Base-by-base conservation (phyloP, 306 rosid species). In the Betula pendula region DNA sequence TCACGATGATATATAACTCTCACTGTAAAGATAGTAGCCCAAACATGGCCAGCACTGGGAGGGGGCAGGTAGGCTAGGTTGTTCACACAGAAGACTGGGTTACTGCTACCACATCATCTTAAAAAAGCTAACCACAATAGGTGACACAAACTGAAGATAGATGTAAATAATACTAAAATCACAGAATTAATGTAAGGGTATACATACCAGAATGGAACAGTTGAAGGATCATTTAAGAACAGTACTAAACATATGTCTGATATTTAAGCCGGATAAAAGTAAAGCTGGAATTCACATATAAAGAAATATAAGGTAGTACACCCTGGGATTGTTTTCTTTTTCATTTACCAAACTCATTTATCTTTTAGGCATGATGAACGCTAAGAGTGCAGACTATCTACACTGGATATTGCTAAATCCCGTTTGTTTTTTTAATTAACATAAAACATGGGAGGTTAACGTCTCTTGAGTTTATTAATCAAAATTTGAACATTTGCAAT, bases 251-350 rank as follows among this genome's bases (percentile, higher is more conserved):
- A 12, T 49, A 42, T 3, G 31, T 14, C 74, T 53, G 24, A 45
- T 68, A 72, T 51, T 58, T 51, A 79, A 29, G 22, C 45, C 56
- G 20, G 35, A 72, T 35, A 35, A 77, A 77, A 55, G 76, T 72
- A 59, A 75, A 59, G 59, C 65, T 40, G 25, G 62, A 42, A 19
- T 19, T 47, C 38, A 45, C 1, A 17, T 12, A 51, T 35, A 24
- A 16, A 10, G 63, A 2, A 16, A 65, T 33, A 50, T 9, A 47
- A 63, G 7, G 65, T 7, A 58, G 16, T 63, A 17, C 70, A 63
- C 45, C 45, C 25, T 31, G 14, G 44, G 25, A 63, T 33, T 33
- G 45, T 13, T 50, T 60, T 29, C 70, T 63, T 63, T 31, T 31
- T 17, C 40, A 60, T 35, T 63, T 63, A 17, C 70, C 70, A 33